Conservation (phyloP, 805 yeast species). For the Saccharomycopsis lassenensis region DNA sequence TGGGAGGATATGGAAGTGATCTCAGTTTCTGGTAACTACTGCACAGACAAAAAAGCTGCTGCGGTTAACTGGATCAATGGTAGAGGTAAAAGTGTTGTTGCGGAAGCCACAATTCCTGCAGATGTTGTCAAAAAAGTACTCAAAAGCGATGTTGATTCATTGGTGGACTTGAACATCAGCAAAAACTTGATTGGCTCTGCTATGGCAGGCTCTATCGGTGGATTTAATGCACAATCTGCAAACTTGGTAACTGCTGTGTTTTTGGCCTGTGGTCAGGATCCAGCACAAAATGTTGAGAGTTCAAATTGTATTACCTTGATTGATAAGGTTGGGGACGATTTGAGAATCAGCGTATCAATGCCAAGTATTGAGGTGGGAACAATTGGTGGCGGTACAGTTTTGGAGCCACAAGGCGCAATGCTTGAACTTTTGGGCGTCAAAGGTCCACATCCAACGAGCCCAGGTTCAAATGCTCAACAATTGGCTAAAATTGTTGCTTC, state of each 20-base stretch:
- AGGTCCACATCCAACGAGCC: slow-evolving; percentile 89
- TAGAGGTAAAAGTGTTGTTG: slow-evolving; percentile 95
- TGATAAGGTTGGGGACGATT: slow-evolving; percentile 72
- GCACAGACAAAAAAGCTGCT: slow-evolving; percentile 96
- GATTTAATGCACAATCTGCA: slow-evolving; percentile 97
- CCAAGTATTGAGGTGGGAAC: slow-evolving; percentile 99
- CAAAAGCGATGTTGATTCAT: slow-evolving; percentile 85
- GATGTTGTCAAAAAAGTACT: slow-evolving; percentile 71
- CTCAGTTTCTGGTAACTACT: slow-evolving; percentile 93
- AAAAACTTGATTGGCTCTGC: slow-evolving; percentile 95
- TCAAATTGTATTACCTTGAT: slow-evolving; percentile 95
- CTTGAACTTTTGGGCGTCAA: slow-evolving; percentile 86
- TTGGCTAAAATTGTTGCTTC: slow-evolving; percentile 88
- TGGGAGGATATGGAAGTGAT: slow-evolving; percentile 90
- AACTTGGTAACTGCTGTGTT: slow-evolving; percentile 90
- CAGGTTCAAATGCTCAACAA: slow-evolving; percentile 92
- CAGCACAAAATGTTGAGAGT: slow-evolving; percentile 98
- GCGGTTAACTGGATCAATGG: slow-evolving; percentile 99
- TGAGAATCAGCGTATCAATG: slow-evolving; percentile 94
- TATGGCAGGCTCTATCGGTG: slow-evolving; percentile 97
- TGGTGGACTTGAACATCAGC: slow-evolving; percentile 79
- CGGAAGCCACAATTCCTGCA: slow-evolving; percentile 84
- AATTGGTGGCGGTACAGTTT: slow-evolving; percentile 96
- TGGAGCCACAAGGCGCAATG: slow-evolving; percentile 96
- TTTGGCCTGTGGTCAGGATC: slow-evolving; percentile 97